Percentiles rank a stretch among this genome's conserved stretches.
phyloP scores from a whole-genome alignment of 208 protist species.

The Leptomonas pyrrhocoris region DNA sequence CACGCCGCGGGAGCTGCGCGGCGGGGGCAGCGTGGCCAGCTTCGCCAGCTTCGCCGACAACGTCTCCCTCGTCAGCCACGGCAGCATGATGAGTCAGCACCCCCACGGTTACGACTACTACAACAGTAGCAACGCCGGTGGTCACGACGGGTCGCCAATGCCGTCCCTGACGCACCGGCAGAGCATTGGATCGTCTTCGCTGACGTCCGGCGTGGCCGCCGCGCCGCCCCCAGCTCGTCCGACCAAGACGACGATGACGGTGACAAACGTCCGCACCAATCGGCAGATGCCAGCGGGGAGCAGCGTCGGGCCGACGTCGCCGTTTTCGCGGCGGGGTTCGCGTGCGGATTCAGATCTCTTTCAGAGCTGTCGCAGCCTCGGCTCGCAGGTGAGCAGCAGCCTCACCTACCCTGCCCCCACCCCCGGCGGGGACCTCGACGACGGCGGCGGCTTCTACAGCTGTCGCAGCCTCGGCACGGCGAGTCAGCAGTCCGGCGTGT shows the following conservation, averaged over 20 bases:
- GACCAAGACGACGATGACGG: not conserved
- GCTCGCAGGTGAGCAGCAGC: constrained; percentile 7
- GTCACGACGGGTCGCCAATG: not conserved
- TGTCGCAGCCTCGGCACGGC: constrained; percentile 19
- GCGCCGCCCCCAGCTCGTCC: not conserved
- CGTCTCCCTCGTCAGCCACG: constrained; percentile 20
- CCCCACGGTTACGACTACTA: constrained; percentile 32
- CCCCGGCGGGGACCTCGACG: too few species aligned
- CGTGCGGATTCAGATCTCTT: constrained; percentile 24
- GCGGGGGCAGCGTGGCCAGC: constrained; percentile 8
- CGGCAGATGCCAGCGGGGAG: constrained; percentile 5
- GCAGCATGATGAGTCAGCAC: constrained; percentile 29
- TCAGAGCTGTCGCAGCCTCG: constrained; percentile 20
- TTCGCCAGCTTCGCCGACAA: constrained; percentile 14
- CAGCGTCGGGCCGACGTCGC: not conserved
- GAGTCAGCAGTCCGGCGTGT: constrained; percentile 1
- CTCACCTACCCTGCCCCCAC: not conserved
- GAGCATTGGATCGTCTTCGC: not conserved
- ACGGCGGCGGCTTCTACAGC: constrained; percentile 10
- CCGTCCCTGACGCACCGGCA: not conserved
- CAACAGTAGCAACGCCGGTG: constrained; percentile 18
- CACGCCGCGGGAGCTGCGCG: constrained; percentile 25
- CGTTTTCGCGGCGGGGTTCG: constrained; percentile 21
- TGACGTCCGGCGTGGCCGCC: not conserved
- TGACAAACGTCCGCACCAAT: constrained; percentile 21